Evolutionary conservation across 805 yeast species (phyloP).

Genomic region (Wickerhamiella sergipiensis): DNA sequence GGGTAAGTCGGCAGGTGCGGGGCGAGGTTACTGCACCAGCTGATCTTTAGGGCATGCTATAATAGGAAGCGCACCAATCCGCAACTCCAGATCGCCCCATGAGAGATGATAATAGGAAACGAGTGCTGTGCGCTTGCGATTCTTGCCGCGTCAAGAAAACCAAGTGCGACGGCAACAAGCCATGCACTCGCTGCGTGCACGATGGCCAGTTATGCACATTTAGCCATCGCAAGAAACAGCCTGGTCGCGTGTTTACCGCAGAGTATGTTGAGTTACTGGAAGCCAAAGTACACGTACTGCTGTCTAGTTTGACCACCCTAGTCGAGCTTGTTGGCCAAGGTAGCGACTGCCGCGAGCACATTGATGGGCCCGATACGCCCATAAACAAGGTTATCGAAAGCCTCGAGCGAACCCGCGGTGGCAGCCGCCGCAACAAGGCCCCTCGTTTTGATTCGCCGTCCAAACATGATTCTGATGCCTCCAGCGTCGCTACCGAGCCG

Average conservation of each 20-base stretch:
- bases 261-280: conserved; percentile 1
- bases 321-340: not conserved
- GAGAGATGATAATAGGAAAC: not conserved
- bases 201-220: not conserved
- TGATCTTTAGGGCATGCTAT: not conserved
- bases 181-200: not conserved
- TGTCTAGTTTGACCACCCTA: not conserved
- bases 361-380: not conserved
- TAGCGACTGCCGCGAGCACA: not conserved
- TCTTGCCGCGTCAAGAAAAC: not conserved
- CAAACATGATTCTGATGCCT: not conserved
- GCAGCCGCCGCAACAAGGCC: not conserved
- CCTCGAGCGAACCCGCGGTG: not conserved
- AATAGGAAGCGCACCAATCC: not conserved
- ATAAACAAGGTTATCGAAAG: not conserved
- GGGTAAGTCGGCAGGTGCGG: not conserved
- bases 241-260: not conserved
- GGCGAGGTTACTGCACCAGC: not conserved
- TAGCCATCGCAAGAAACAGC: conserved; percentile 1
- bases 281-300: not conserved
- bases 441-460: not conserved
- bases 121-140: conserved; percentile 1
- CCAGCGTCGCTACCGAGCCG: not conserved
- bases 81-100: not conserved
- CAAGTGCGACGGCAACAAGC: conserved; percentile 1